These are phyloP conservation scores for Lanmaoa rubissima DNA, from an alignment of 768 basidiomycete species.

Conservation along the genomic window DNA sequence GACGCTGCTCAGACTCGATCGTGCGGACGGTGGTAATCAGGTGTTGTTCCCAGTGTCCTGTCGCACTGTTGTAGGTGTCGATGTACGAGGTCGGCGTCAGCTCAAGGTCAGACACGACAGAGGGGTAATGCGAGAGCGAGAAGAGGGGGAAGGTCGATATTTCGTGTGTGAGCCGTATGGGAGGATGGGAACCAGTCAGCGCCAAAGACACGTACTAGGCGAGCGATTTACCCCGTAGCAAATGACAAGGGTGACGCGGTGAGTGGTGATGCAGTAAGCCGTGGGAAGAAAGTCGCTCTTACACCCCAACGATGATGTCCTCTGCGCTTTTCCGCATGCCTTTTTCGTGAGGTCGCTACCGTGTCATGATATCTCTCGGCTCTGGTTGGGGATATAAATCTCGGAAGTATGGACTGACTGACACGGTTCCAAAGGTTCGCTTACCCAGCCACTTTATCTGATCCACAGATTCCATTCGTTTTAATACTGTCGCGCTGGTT, in stretches of 20 bases:
- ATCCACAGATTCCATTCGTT: neutral
- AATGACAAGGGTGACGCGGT: constrained; percentile 61
- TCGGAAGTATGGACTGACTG: no score
- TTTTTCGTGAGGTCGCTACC: no score
- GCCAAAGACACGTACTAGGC: neutral
- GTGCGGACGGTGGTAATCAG: constrained; percentile 55
- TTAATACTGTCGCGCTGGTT: constrained; percentile 8
- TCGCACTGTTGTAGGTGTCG: constrained; percentile 54
- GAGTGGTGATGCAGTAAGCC: no score
- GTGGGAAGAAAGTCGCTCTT: no score
- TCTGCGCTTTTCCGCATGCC: no score
- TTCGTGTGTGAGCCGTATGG: constrained; percentile 55
- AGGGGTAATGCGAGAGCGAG: constrained; percentile 51
- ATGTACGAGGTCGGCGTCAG: constrained; percentile 52
- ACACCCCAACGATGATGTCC: no score
- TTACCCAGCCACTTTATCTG: neutral
- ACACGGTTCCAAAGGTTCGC: no score
- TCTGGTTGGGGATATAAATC: no score
- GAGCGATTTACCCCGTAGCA: constrained; percentile 59
- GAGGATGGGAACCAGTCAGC: constrained; percentile 25
- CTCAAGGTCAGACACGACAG: constrained; percentile 54
- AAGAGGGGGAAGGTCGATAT: constrained; percentile 66
- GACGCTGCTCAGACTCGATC: constrained; percentile 57
- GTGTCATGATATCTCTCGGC: no score
- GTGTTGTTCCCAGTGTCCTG: constrained; percentile 69